Percentiles rank a stretch among this genome's conserved stretches.
phyloP scores from a whole-genome alignment of 1,139 yeast genomes.

The Zhuliangozyma blackwelliae region DNA sequence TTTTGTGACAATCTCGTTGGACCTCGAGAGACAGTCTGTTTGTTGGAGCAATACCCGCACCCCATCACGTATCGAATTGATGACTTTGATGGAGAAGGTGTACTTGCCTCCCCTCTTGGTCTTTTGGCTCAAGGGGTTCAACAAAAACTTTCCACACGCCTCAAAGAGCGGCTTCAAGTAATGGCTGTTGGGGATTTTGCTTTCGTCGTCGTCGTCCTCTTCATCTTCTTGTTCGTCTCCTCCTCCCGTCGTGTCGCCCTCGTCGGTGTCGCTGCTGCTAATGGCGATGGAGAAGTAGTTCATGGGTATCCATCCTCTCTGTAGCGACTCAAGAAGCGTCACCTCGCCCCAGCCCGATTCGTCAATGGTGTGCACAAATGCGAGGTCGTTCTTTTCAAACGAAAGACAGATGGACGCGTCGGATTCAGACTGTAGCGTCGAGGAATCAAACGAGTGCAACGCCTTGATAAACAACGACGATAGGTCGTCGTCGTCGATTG shows the following conservation, averaged over 20 bases:
- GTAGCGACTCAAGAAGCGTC: conserved; percentile 62
- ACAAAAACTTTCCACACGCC: conserved; percentile 71
- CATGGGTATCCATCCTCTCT: conserved; percentile 96
- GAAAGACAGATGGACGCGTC: conserved; percentile 81
- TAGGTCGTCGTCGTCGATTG: conserved; percentile 33
- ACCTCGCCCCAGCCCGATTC: conserved; percentile 99
- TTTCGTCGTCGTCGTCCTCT: conserved; percentile 18
- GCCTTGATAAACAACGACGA: conserved; percentile 56
- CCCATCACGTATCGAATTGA: conserved; percentile 68
- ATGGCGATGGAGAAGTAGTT: conserved; percentile 75
- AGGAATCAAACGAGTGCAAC: conserved; percentile 73
- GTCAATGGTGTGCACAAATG: conserved; percentile 84
- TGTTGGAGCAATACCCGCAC: conserved; percentile 70
- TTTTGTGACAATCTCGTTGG: conserved; percentile 70
- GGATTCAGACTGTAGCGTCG: conserved; percentile 57
- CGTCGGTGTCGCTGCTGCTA: conserved; percentile 18
- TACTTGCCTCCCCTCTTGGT: conserved; percentile 32
- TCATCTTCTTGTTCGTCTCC: conserved; percentile 13
- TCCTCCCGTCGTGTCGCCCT: conserved; percentile 3
- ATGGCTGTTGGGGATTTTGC: conserved; percentile 31
- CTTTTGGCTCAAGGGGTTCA: conserved; percentile 58
- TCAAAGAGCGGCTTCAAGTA: conserved; percentile 62
- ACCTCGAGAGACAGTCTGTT: conserved; percentile 81
- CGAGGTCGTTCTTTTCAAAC: conserved; percentile 74
- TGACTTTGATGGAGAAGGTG: conserved; percentile 42